Evolutionary conservation across 2,329 filamentous ascomycete species (phyloP), one percentile per base, ranked within the genome.

Genomic region (Dryadomyces quercus-mongolicae): DNA sequence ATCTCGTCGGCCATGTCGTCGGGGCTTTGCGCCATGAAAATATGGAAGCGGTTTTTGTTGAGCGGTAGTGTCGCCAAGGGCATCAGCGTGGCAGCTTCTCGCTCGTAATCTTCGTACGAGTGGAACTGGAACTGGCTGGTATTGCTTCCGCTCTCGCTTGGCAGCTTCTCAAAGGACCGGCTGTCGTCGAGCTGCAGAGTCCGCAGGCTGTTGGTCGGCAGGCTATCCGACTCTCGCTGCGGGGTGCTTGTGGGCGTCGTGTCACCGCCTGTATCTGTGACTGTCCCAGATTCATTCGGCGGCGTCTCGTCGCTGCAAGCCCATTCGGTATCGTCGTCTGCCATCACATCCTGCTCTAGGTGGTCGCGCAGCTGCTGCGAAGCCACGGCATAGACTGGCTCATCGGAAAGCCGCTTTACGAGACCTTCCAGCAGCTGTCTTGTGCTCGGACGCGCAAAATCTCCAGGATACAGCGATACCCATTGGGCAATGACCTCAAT

Each of bases 321-420:
- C 93, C 93, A 98, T 13, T 86, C 84, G 0, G 86, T 86, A 65
- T 98, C 92, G 63, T 97, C 93, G 64, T 97, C 91, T 62, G 95
- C 87, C 6, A 81, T 74, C 1, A 90, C 84, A 55, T 74, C 76
- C 51, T 77, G 75, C 48, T 91, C 86, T 16, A 97, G 73, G 61
- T 87, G 84, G n/a, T 78, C 77, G 20, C 82, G 79, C 70, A 98
- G 93, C 64, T 96, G 89, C 61, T 88, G 85, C 3, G 89, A 87
- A 3, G 91, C 88, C 18, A 88, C 83, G 20, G 87, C 82, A 67
- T 94, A 95, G 51, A 94, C 86, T 10, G 88, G 84, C 59, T 88
- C 86, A 5, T 78, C 79, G 21, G 87, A 79, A n/a, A 97, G 72
- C 44, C 84, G 78, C 18, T 74, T 70, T 40, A 95, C 84, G 62